Evolutionary conservation across 331 rosid species (phyloP), one percentile per base, ranked within the genome.

Genomic region (Spiraea crenata): DNA sequence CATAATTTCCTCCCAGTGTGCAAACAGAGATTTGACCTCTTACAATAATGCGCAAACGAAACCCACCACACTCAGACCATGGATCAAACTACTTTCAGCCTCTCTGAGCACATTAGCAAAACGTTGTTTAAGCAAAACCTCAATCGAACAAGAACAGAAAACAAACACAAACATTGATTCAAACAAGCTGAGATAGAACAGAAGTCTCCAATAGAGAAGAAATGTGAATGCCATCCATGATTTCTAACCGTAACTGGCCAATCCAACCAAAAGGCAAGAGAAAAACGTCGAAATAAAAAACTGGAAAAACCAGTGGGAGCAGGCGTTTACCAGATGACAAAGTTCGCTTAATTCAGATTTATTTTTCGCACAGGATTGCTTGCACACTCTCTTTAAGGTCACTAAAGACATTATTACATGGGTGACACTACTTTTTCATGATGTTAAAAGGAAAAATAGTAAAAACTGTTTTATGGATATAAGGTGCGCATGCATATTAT

Each of bases 241-340:
- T 93, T 88, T 74, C 98, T 83, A 79, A 90, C 96, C 98, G 90
- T 90, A 57, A 83, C 78, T 74, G 79, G 41, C 63, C 40, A 63
- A 75, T 45, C 50, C 51, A 42, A 64, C 76, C 75, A 52, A 58
- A 54, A 73, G 31, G 31, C 2, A 25, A 25, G 31, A 25, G 31
- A 2, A 25, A 25, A 25, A 25, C 31, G 31, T 25, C 2, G 31
- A 25, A 25, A 25, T 25, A 25, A 1, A 25, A 25, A 25, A 25
- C 31, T 1, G 31, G 31, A 25, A 25, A 25, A 25, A 25, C 31
- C 31, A 25, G 31, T 25, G 31, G 31, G 31, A 25, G 31, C n/a
- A n/a, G n/a, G n/a, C n/a, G n/a, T 0, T 25, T 25, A 0, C 31
- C 31, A 25, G 31, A 25, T 25, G 31, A 25, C 31, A 1, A 25